Percentiles rank a stretch among this genome's conserved stretches.
Conservation (phyloP, 2,329 filamentous ascomycete species). For the Lachnellula hyalina region DNA sequence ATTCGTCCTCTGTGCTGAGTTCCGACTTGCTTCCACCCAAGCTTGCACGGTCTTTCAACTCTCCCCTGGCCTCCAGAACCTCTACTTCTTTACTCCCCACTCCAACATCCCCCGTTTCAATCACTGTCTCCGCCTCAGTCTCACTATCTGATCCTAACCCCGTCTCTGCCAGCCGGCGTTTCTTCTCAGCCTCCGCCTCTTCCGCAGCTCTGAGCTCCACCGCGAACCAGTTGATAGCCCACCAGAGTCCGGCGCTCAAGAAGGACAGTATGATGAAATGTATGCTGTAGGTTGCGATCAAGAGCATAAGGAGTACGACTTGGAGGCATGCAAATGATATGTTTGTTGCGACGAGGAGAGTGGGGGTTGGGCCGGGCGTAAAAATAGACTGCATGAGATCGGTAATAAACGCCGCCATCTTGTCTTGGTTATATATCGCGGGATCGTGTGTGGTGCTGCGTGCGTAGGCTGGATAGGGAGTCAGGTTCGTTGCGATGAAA, state of each 20-base stretch:
- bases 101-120: conserved; percentile 32
- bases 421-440: conserved; percentile 1
- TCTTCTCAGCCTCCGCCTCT: conserved; percentile 38
- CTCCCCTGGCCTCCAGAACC: conserved; percentile 20
- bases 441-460: no score
- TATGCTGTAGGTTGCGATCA: conserved; percentile 77
- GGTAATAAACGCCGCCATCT: conserved; percentile 59
- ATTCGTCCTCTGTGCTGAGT: conserved; percentile 89
- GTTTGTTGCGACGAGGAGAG: conserved; percentile 86
- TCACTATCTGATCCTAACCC: conserved; percentile 31
- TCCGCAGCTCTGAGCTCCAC: conserved; percentile 51
- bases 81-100: conserved; percentile 29
- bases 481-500: not conserved
- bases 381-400: conserved; percentile 91
- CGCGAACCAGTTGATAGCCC: conserved; percentile 95
- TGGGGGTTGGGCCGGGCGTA: conserved; percentile 83
- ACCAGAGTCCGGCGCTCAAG: conserved; percentile 81
- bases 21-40: conserved; percentile 46
- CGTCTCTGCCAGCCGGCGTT: conserved; percentile 21
- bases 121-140: conserved; percentile 48
- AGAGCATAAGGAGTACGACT: conserved; percentile 66
- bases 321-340: conserved; percentile 82
- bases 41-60: conserved; percentile 26
- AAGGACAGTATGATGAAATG: conserved; percentile 82
- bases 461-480: not conserved